Evolutionary conservation across 176 grass and related monocot genomes (phyloP).

Genomic region (Rhipidocladum racemiflorum): DNA sequence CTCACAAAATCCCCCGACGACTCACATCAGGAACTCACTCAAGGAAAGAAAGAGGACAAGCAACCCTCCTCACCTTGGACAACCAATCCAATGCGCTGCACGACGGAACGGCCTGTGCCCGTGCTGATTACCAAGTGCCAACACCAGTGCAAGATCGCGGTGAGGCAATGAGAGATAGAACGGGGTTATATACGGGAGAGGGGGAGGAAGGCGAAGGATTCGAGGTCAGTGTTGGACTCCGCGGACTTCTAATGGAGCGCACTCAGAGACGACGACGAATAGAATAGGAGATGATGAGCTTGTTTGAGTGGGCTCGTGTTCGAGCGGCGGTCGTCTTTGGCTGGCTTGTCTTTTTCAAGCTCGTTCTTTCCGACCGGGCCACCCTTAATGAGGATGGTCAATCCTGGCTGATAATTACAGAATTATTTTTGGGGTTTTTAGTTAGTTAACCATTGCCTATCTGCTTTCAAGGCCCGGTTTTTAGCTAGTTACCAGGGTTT

Average conservation of each 20-base stretch:
- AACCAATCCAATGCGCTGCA: background rate
- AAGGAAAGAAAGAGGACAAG: background rate
- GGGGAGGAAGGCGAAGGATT: constrained; percentile 8
- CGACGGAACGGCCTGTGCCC: background rate
- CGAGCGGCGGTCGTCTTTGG: constrained; percentile 40
- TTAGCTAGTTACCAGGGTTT: too few species aligned
- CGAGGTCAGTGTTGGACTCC: constrained; percentile 22
- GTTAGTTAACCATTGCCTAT: background rate
- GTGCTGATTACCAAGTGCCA: background rate
- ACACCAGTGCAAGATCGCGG: background rate
- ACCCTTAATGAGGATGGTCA: background rate
- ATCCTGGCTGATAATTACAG: background rate
- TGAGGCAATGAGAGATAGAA: background rate
- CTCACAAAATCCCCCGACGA: background rate
- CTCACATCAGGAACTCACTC: background rate
- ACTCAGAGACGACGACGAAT: background rate
- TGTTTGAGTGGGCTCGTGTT: constrained; percentile 20
- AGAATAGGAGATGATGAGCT: background rate
- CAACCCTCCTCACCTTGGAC: constrained; percentile 12
- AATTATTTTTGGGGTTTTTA: background rate
- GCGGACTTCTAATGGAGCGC: background rate
- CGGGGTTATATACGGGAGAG: background rate
- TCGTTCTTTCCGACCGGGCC: background rate
- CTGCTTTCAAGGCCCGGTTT: background rate
- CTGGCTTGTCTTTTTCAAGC: background rate